Base-by-base conservation (phyloP, 2,329 filamentous ascomycete genomes). In the Dactylonectria estremocensis region DNA sequence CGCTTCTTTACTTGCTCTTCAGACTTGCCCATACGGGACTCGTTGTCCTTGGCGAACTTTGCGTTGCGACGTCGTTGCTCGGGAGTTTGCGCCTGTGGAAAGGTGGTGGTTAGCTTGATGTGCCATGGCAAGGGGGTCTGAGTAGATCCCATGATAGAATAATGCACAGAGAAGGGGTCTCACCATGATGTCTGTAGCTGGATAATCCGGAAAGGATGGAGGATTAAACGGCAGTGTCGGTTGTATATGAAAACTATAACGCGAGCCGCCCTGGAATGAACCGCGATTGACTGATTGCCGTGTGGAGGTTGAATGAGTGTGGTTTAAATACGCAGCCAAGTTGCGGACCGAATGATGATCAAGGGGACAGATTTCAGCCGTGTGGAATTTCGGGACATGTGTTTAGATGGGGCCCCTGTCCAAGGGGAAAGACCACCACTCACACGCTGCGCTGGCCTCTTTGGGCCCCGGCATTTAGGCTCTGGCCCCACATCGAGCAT, bases 11-110 rank as follows among this genome's bases (percentile, higher is more conserved):
- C 80, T 70, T 90, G 87, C 24, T 83, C 83, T 65, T 90, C 87
- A n/a, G 90, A 87, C 84, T 93, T 94, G 82, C 93, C 93, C 81
- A 92, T 92, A 79, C 91, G 92, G 67, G 86, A 84, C 79, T 92
- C 90, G 80, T 95, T 91, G 61, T 89, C 87, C 80, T 92, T 91
- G 73, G 88, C 91, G 83, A 94, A 97, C 82, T 92, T 92, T 78
- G 89, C 89, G 85, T 96, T 96, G 70, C 92, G 91, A 78, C 90
- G 90, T 80, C 93, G 91, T 86, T 96, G 94, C 82, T 94, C 89
- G 74, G 92, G 93, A 74, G 93, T 96, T 91, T 95, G 93, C 75
- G 91, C 92, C 93, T 95, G 57, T 22, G 24, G 45, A 35, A 35
- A 10, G 64, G 20, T 60, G 43, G 67, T 67, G 65, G 71, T 71